These are phyloP conservation scores for Blastocystis sp. DNA, from an alignment of 352 stramenopile species.

Conservation along the genomic window DNA sequence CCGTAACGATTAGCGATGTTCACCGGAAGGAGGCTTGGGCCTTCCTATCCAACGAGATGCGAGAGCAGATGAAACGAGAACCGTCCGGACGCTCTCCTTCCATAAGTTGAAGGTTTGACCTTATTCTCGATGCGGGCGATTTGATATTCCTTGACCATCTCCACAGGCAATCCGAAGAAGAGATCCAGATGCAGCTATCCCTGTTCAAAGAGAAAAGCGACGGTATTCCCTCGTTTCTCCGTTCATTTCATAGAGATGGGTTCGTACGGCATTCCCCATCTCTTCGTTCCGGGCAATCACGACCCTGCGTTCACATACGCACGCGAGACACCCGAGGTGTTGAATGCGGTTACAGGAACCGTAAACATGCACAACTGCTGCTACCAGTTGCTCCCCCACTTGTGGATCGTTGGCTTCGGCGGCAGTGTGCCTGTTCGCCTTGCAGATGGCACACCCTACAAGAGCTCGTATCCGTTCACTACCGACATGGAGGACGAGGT, in stretches of 20 bases:
- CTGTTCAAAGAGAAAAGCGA: neutral
- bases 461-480: neutral
- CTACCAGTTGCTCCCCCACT: neutral
- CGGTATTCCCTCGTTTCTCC: neutral
- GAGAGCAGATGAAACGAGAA: neutral
- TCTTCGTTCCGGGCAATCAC: constrained; percentile 61
- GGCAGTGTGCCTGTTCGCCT: neutral
- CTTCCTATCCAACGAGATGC: neutral
- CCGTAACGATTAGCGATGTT: neutral
- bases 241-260: constrained; percentile 41
- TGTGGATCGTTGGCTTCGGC: constrained; percentile 53
- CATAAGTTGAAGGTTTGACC: neutral
- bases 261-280: neutral
- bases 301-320: constrained; percentile 2
- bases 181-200: neutral
- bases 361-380: constrained; percentile 33
- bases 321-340: neutral
- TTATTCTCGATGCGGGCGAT: neutral
- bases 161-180: neutral
- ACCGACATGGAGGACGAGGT: constrained; percentile 41
- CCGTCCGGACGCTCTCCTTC: neutral
- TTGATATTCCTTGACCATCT: neutral
- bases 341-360: neutral
- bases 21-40: neutral
- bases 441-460: neutral